Base-by-base conservation (phyloP, 495 filamentous ascomycete genomes). In the Trichoderma erinaceum region DNA sequence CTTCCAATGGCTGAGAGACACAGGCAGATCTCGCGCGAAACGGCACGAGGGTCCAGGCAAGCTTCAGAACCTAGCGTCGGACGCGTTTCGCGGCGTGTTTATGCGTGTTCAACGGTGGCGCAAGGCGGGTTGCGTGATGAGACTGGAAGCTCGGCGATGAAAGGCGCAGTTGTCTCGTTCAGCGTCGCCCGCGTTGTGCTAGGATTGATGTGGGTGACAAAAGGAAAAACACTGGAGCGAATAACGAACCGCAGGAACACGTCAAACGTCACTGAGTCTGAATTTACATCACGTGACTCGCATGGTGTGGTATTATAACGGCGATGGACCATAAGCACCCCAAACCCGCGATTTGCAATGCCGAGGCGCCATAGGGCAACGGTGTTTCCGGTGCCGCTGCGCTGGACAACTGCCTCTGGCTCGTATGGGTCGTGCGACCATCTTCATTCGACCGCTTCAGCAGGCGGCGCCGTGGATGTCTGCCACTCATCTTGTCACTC, bases 201-300 rank as follows among this genome's bases (percentile, higher is more conserved):
- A 44, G 12, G 35, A 41, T 41, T 12, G 43, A 46, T 27, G 43
- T 66, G 65, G 65, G 65, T 50, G 65, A 66, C 23, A n/a, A 52
- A 66, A 66, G 65, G 56, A 66, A 66, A 66, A 66, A 66, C 65
- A 66, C 64, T 66, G 65, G 65, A 66, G 65, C 56, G 56, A 61
- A 61, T 61, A 32, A 61, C 56, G 56, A 32, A 61, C 16, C 56
- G 56, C 56, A 61, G 56, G 56, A 61, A 61, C 56, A 61, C 63
- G 35, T 65, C 63, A 41, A 65, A 65, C 63, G 63, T 65, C 63
- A 65, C 63, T 35, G 63, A 65, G 12, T 41, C 41, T 38, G 35
- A 38, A 38, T 38, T 5, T 7, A 13, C 35, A 29, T 65, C 63
- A 65, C 63, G 63, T 65, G 63, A 65, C 63, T 18, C 29, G 25